These are phyloP conservation scores for Cichorium intybus DNA, from an alignment of 140 eudicot species.

Conservation along the genomic window DNA sequence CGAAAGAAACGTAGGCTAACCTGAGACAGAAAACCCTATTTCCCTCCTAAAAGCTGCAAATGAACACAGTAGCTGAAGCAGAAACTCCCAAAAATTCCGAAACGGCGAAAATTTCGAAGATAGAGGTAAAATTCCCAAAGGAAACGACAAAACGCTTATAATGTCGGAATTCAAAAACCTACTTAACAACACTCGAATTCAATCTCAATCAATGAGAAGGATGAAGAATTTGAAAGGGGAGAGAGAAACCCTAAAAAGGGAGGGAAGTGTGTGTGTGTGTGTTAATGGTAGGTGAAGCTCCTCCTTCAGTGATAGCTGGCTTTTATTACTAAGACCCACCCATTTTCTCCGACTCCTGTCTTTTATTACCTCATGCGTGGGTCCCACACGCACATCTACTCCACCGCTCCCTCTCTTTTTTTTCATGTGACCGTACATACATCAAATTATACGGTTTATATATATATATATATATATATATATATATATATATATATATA, in stretches of 20 bases:
- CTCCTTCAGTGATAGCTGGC: slow-evolving; percentile 54
- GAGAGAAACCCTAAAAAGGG: slow-evolving; percentile 31
- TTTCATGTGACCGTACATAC: neutral
- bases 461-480: neutral
- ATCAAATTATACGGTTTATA: neutral
- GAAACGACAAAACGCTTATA: slow-evolving; percentile 20
- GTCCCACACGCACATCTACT: slow-evolving; percentile 38
- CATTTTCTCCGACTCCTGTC: slow-evolving; percentile 1
- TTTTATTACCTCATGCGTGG: slow-evolving; percentile 8
- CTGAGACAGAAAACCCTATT: slow-evolving; percentile 20
- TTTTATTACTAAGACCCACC: slow-evolving; percentile 36
- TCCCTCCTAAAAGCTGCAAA: slow-evolving; percentile 16
- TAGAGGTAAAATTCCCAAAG: slow-evolving; percentile 2
- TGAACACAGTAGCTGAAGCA: slow-evolving; percentile 4
- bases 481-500: neutral
- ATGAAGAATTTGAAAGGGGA: slow-evolving; percentile 16
- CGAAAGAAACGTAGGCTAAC: slow-evolving; percentile 13
- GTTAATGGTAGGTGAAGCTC: slow-evolving; percentile 49
- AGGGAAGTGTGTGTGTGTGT: slow-evolving; percentile 25
- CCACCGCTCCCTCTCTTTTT: slow-evolving; percentile 25
- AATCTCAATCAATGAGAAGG: slow-evolving; percentile 5
- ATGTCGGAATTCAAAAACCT: neutral
- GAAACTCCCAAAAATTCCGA: neutral
- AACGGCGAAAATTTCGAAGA: slow-evolving; percentile 23
- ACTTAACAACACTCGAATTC: slow-evolving; percentile 6